These are phyloP conservation scores for Aureobasidium pullulans DNA, from an alignment of 2,329 filamentous ascomycete species.

Conservation along the genomic window DNA sequence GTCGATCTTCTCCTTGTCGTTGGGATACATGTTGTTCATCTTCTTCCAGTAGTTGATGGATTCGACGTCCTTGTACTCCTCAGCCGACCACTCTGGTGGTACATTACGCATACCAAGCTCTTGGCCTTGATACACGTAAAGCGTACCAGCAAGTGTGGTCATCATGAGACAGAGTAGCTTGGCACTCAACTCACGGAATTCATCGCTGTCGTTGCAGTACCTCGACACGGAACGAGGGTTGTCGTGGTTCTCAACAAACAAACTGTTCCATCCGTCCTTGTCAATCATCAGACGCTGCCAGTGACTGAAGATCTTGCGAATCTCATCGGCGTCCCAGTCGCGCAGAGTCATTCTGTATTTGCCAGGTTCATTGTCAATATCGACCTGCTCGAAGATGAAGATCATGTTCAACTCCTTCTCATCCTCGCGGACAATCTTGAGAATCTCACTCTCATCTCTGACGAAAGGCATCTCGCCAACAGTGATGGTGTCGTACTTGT, in stretches of 20 bases:
- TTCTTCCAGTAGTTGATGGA: conserved; percentile 50
- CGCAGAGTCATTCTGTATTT: conserved; percentile 30
- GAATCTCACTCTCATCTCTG: conserved; percentile 36
- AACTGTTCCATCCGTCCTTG: conserved; percentile 42
- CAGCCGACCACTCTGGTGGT: conserved; percentile 34
- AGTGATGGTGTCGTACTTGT: conserved; percentile 51
- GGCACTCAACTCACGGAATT: conserved; percentile 38
- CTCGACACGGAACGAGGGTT: conserved; percentile 44
- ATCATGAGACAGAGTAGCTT: conserved; percentile 36
- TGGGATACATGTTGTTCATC: conserved; percentile 32
- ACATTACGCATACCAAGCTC: conserved; percentile 46
- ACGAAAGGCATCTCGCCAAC: conserved; percentile 56
- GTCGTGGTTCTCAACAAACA: conserved; percentile 43
- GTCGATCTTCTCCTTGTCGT: conserved; percentile 32
- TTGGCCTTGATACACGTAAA: conserved; percentile 46
- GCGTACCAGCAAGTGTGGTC: conserved; percentile 38
- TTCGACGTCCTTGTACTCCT: conserved; percentile 47
- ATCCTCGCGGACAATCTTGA: conserved; percentile 35
- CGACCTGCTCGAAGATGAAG: conserved; percentile 41
- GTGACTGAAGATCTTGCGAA: conserved; percentile 34
- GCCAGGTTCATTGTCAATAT: conserved; percentile 30
- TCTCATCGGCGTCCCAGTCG: conserved; percentile 37
- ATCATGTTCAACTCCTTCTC: conserved; percentile 41
- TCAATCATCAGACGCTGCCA: conserved; percentile 45
- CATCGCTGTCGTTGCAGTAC: conserved; percentile 41